Evolutionary conservation across 2,329 filamentous ascomycete genomes (phyloP).

Genomic region (Hypoxylon sp.): DNA sequence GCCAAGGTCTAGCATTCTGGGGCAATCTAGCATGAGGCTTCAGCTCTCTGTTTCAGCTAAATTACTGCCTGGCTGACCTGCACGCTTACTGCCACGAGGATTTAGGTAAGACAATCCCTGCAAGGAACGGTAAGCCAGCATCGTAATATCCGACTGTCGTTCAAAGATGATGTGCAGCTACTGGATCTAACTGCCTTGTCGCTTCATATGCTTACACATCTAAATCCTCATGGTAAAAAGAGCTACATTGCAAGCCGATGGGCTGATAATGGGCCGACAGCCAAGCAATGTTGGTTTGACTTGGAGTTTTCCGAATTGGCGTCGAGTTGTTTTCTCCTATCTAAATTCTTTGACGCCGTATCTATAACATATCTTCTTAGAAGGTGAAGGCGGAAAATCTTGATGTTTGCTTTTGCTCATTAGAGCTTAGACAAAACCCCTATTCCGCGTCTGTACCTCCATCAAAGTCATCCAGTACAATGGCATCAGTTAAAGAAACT

Average conservation of each 20-base stretch:
- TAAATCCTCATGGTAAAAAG: background rate
- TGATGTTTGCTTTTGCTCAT: background rate
- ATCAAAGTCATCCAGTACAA: background rate
- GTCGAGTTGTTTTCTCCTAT: background rate
- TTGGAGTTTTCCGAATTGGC: conserved; percentile 6
- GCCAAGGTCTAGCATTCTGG: background rate
- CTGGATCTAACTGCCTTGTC: background rate
- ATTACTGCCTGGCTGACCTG: conserved; percentile 8
- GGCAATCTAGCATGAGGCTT: background rate
- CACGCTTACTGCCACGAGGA: conserved; percentile 14
- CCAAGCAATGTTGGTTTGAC: background rate
- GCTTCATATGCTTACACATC: conserved; percentile 10
- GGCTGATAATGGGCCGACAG: conserved; percentile 16
- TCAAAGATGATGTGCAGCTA: background rate
- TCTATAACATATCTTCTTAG: background rate
- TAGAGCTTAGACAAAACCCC: background rate
- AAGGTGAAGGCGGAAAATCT: background rate
- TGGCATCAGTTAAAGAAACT: conserved; percentile 6
- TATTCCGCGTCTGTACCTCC: background rate
- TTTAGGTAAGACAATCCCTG: conserved; percentile 4
- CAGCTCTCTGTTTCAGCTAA: conserved; percentile 6
- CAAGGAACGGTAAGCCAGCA: conserved; percentile 4
- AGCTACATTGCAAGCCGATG: background rate
- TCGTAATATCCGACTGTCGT: background rate
- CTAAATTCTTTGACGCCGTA: background rate